Evolutionary conservation across 2,329 filamentous ascomycete species (phyloP), one percentile per base, ranked within the genome.

Genomic region (Didymella sp.): DNA sequence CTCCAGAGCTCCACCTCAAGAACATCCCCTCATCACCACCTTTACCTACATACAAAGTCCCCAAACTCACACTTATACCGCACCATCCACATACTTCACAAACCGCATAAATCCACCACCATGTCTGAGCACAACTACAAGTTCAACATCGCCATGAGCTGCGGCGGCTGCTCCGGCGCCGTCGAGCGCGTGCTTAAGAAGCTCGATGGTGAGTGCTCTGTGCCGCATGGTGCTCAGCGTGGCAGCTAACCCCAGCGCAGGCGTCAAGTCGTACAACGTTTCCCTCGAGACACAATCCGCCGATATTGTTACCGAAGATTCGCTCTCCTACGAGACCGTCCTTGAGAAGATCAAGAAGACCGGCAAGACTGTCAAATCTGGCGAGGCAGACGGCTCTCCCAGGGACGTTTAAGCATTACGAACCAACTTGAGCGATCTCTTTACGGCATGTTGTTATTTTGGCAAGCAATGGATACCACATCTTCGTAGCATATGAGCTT

Each of bases 71-170:
- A 54, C 45, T 41, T 41, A 15, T 33, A 56, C 49, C 33, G 49
- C 22, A 15, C 41, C 30, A 25, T 49, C 28, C 27, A 27, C 28
- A 58, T 37, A 19, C 47, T 22, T 49, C 47, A 51, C 31, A 35
- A 28, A 40, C 12, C 33, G 49, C 53, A 37, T n/a, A 44, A 44
- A 48, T 49, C 42, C 53, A 47, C 46, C 73, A 82, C 66, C 71
- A 92, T 93, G 90, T 68, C 75, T 58, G 54, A 57, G 30, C 92
- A 96, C 83, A 91, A 87, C 68, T 98, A 98, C 89, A 91, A 95
- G 78, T 98, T 98, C 84, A 88, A 93, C 79, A 87, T 98, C 77
- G 84, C 82, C 79, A 99, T 99, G 95, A 90, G 83, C 84, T 99
- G 95, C 81, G 87, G 91, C 75, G 95, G 95, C 77, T 99, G 95